Evolutionary conservation across 2,329 filamentous ascomycete species (phyloP).

Genomic region (Nectriaceae sp.): DNA sequence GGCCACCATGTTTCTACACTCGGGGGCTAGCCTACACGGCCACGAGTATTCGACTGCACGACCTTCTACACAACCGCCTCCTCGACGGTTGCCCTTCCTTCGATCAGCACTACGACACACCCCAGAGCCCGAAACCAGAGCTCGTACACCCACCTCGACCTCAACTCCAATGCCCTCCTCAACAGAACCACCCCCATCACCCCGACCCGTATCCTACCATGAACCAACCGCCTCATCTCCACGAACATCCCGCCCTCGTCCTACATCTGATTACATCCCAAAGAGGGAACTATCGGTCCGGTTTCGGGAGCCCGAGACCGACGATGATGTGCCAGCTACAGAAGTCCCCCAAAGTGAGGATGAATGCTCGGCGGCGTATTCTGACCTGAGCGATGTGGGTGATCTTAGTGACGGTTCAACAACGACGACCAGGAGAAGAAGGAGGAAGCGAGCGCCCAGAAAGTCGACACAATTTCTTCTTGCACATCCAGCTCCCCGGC

Average conservation of each 20-base stretch:
- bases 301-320: slow-evolving; percentile 43
- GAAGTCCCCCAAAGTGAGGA: slow-evolving; percentile 46
- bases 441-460: slow-evolving; percentile 48
- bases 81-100: slow-evolving; percentile 42
- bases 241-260: slow-evolving; percentile 28
- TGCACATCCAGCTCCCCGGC: slow-evolving; percentile 65
- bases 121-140: slow-evolving; percentile 30
- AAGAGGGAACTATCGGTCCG: slow-evolving; percentile 47
- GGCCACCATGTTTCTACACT: slow-evolving; percentile 57
- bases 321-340: slow-evolving; percentile 21
- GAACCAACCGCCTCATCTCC: slow-evolving; percentile 21
- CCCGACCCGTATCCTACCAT: slow-evolving; percentile 29
- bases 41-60: slow-evolving; percentile 55
- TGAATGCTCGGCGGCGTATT: slow-evolving; percentile 43
- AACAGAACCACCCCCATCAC: slow-evolving; percentile 10
- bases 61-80: slow-evolving; percentile 33
- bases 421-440: slow-evolving; percentile 37
- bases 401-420: slow-evolving; percentile 49
- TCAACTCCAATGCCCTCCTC: not conserved
- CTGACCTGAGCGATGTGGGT: slow-evolving; percentile 47
- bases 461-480: slow-evolving; percentile 66
- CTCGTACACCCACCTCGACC: not conserved
- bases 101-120: slow-evolving; percentile 43
- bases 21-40: slow-evolving; percentile 60
- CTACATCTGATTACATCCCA: slow-evolving; percentile 41